Evolutionary conservation across 192 early-diverging fungal genomes (phyloP).

Genomic region (Borealophlyctis nickersoniae): DNA sequence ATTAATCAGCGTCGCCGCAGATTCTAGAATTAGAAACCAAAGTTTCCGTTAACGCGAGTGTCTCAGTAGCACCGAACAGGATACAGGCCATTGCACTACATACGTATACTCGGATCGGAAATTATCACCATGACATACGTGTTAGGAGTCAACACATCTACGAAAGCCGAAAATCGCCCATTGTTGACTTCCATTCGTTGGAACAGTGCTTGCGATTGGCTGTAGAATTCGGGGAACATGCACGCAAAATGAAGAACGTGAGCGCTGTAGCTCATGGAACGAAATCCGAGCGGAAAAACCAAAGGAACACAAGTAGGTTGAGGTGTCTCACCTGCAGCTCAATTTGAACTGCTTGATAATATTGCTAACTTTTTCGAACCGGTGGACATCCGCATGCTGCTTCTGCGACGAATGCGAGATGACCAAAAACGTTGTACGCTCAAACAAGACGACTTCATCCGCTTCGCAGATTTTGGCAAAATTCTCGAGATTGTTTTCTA

Average conservation of each 20-base stretch:
- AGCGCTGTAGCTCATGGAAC: too few species aligned
- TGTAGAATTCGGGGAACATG: too few species aligned
- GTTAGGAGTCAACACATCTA: slow-evolving; percentile 79
- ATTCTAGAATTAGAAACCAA: slow-evolving; percentile 49
- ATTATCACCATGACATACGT: slow-evolving; percentile 87
- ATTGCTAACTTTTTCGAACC: slow-evolving; percentile 88
- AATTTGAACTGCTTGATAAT: slow-evolving; percentile 92
- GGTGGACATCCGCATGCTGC: slow-evolving; percentile 65
- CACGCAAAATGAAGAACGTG: too few species aligned
- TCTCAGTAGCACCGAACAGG: not conserved
- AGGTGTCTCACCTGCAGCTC: slow-evolving; percentile 41
- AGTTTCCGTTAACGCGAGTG: too few species aligned
- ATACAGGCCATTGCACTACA: slow-evolving; percentile 30
- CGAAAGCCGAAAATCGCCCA: slow-evolving; percentile 67
- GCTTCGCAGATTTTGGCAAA: slow-evolving; percentile 87
- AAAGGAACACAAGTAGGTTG: too few species aligned
- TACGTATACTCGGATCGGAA: slow-evolving; percentile 79
- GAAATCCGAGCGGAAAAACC: too few species aligned
- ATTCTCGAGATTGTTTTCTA: slow-evolving; percentile 75
- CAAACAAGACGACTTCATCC: slow-evolving; percentile 92
- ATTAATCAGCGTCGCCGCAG: slow-evolving; percentile 76
- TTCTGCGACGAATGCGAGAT: slow-evolving; percentile 73
- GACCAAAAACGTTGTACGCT: slow-evolving; percentile 91
- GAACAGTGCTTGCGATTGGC: slow-evolving; percentile 79
- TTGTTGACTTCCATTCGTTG: slow-evolving; percentile 84